These are phyloP conservation scores for Backusella sp. DNA, from an alignment of 192 early-diverging fungal species.

Conservation along the genomic window DNA sequence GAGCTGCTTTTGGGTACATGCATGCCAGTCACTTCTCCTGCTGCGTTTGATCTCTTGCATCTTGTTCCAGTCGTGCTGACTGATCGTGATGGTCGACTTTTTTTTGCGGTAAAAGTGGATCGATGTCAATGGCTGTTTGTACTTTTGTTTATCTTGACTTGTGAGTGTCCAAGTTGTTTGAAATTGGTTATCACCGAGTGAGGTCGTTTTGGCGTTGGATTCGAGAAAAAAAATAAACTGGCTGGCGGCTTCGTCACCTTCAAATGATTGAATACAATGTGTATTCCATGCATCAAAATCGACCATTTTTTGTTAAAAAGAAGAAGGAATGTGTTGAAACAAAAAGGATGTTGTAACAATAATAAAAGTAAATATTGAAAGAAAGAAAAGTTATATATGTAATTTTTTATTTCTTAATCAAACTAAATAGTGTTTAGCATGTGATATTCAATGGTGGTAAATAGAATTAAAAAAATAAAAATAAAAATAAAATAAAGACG, in stretches of 20 bases:
- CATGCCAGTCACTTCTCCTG: background rate
- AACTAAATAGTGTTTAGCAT: background rate
- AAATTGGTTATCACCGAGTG: background rate
- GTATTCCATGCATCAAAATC: background rate
- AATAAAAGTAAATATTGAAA: background rate
- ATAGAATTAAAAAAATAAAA: background rate
- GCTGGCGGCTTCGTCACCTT: background rate
- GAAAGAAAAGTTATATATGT: background rate
- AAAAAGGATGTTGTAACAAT: background rate
- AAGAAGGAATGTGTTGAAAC: background rate
- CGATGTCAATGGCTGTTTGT: background rate
- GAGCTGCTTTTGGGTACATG: background rate
- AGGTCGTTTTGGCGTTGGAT: background rate
- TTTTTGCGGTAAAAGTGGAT: background rate
- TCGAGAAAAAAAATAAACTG: background rate
- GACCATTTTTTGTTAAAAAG: background rate
- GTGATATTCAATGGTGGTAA: background rate
- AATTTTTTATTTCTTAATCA: background rate
- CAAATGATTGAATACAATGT: background rate
- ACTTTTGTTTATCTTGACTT: background rate
- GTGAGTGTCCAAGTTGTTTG: background rate
- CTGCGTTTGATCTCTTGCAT: background rate
- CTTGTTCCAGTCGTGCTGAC: background rate
- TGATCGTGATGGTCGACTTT: background rate
- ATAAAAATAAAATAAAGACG: background rate